These are phyloP conservation scores for Kodamaea restingae DNA, from an alignment of 805 yeast genomes.

Conservation along the genomic window DNA sequence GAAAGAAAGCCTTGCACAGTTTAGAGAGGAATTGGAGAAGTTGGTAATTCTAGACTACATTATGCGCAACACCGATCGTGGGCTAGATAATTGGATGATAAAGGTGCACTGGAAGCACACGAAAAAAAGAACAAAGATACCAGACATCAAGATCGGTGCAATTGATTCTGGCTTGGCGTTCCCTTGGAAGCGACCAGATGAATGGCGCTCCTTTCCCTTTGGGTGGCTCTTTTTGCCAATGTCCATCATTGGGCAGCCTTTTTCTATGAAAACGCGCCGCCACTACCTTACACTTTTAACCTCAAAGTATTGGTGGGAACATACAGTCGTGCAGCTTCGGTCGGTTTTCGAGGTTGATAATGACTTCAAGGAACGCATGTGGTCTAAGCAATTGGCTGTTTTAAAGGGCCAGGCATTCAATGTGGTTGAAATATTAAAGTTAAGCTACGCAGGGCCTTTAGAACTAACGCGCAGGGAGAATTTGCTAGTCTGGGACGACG, in stretches of 20 bases:
- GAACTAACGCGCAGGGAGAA: slow-evolving; percentile 60
- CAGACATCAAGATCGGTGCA: slow-evolving; percentile 56
- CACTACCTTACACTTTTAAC: slow-evolving; percentile 59
- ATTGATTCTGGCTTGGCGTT: slow-evolving; percentile 72
- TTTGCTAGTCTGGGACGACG: slow-evolving; percentile 56
- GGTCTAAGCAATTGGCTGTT: slow-evolving; percentile 64
- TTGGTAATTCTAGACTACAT: slow-evolving; percentile 67
- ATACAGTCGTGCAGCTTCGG: slow-evolving; percentile 44
- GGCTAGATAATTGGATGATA: slow-evolving; percentile 77
- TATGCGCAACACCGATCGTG: slow-evolving; percentile 72
- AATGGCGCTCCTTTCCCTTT: slow-evolving; percentile 74
- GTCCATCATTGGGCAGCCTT: slow-evolving; percentile 63
- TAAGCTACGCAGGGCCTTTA: slow-evolving; percentile 58
- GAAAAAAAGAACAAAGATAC: slow-evolving; percentile 18
- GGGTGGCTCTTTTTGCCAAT: slow-evolving; percentile 73
- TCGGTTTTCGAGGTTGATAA: slow-evolving; percentile 50
- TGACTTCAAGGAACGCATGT: slow-evolving; percentile 63
- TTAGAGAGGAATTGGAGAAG: slow-evolving; percentile 62
- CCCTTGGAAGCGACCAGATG: slow-evolving; percentile 83
- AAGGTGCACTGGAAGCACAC: slow-evolving; percentile 41
- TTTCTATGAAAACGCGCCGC: slow-evolving; percentile 49
- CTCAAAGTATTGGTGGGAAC: slow-evolving; percentile 69
- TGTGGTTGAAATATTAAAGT: slow-evolving; percentile 61
- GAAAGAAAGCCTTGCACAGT: slow-evolving; percentile 41
- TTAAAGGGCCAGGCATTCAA: slow-evolving; percentile 76